Evolutionary conservation across 371 early-diverging fungal species (phyloP).

Genomic region (Haplosporangium sp.): DNA sequence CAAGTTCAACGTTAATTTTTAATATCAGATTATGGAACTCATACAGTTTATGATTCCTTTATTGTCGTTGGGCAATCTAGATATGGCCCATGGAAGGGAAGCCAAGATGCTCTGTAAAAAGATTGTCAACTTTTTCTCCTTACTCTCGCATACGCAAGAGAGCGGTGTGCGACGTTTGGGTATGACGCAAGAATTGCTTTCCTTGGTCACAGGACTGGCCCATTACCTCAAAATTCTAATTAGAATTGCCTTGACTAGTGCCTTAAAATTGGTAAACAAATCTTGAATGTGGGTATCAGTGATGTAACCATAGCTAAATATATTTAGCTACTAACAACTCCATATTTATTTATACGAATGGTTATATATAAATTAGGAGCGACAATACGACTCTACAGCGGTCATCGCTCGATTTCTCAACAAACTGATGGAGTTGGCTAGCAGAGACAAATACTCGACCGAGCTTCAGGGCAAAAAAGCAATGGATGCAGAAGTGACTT

Average conservation of each 20-base stretch:
- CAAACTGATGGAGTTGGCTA: slow-evolving; percentile 67
- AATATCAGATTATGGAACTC: background rate
- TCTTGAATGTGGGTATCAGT: too few relatives aligned
- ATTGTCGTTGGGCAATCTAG: slow-evolving; percentile 29
- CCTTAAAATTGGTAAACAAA: slow-evolving; percentile 70
- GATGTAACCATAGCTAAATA: too few relatives aligned
- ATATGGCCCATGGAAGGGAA: slow-evolving; percentile 82
- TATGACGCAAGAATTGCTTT: slow-evolving; percentile 90
- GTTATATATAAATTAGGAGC: slow-evolving; percentile 25
- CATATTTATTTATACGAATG: background rate
- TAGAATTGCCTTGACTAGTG: slow-evolving; percentile 89
- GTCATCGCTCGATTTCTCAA: slow-evolving; percentile 67
- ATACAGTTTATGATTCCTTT: background rate
- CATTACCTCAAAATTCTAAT: slow-evolving; percentile 94
- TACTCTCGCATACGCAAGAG: slow-evolving; percentile 85
- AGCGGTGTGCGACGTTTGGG: slow-evolving; percentile 73
- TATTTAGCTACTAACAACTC: background rate
- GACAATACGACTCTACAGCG: slow-evolving; percentile 48
- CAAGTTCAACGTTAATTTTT: background rate
- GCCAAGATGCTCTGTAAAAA: slow-evolving; percentile 92
- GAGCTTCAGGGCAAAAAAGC: slow-evolving; percentile 37
- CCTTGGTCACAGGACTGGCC: slow-evolving; percentile 92
- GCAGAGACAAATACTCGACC: slow-evolving; percentile 53
- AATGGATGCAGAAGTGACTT: slow-evolving; percentile 70
- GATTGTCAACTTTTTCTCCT: slow-evolving; percentile 91